Evolutionary conservation across 169 alveolate species (phyloP).

Genomic region (Condylostoma magnum): DNA sequence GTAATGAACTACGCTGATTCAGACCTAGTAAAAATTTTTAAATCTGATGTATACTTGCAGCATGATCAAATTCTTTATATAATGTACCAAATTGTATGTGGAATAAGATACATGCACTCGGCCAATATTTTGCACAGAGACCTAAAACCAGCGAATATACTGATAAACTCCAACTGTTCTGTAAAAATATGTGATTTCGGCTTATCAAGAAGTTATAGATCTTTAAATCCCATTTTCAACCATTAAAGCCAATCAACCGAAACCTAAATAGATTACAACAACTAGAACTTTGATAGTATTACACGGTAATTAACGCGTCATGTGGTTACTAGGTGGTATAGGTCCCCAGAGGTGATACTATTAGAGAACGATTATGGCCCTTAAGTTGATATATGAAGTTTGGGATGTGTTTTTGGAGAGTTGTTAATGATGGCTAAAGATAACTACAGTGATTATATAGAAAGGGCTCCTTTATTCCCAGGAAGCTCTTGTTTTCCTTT

Average conservation of each 20-base stretch:
- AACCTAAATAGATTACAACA: too few species aligned
- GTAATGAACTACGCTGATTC: conserved; percentile 71
- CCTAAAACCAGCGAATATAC: conserved; percentile 68
- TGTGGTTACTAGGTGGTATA: conserved; percentile 86
- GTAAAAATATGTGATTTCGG: conserved; percentile 81
- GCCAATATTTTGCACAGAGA: conserved; percentile 75
- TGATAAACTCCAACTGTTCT: conserved; percentile 72
- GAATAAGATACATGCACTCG: conserved; percentile 68
- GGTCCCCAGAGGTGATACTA: conserved; percentile 83
- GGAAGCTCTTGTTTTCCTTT: conserved; percentile 97
- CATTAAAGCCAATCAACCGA: too few species aligned
- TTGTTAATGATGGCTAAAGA: conserved; percentile 91
- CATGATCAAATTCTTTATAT: conserved; percentile 75
- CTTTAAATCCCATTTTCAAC: too few species aligned
- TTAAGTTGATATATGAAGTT: conserved; percentile 80
- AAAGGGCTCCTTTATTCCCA: conserved; percentile 97
- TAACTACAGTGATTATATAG: conserved; percentile 89
- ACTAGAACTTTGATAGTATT: conserved; percentile 1
- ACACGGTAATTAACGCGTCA: conserved; percentile 62
- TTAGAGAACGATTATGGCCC: conserved; percentile 64
- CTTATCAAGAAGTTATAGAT: conserved; percentile 72
- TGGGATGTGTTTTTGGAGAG: conserved; percentile 97
- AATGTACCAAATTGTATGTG: conserved; percentile 71
- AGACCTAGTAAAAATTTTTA: conserved; percentile 61
- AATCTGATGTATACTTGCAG: conserved; percentile 73